Conservation (phyloP, 2,329 filamentous ascomycete species). For the Ceratocystis albifundus region DNA sequence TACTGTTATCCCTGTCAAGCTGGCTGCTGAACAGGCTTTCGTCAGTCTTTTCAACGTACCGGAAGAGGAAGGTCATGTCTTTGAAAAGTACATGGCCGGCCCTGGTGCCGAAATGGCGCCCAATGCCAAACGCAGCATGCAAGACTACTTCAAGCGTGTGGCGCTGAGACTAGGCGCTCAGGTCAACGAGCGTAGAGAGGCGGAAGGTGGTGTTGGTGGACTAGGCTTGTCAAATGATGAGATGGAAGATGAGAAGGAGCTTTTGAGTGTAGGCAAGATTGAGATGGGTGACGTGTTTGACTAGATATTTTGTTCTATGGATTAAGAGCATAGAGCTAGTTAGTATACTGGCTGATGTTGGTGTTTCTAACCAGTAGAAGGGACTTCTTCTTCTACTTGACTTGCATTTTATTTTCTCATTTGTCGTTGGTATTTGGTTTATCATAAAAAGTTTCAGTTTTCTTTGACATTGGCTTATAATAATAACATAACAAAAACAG, state of each 20-base stretch:
- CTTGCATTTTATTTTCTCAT: neutral
- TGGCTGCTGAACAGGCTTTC: constrained; percentile 90
- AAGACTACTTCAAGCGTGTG: constrained; percentile 94
- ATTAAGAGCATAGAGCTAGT: neutral
- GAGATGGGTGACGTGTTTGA: constrained; percentile 38
- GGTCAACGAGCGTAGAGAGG: constrained; percentile 77
- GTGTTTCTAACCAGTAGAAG: neutral
- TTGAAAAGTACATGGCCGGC: constrained; percentile 77
- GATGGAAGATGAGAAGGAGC: constrained; percentile 83
- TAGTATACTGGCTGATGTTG: neutral
- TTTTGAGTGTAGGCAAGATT: constrained; percentile 89
- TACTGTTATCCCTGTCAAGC: constrained; percentile 83
- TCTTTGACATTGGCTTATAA: neutral
- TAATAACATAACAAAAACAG: neutral
- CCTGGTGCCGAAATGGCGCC: constrained; percentile 54
- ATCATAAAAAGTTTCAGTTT: constrained; percentile 10
- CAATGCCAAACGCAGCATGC: constrained; percentile 75
- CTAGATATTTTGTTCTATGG: neutral
- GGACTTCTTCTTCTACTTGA: neutral
- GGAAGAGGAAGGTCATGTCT: constrained; percentile 72
- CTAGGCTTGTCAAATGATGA: constrained; percentile 83
- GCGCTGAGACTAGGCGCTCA: constrained; percentile 74
- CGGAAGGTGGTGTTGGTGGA: constrained; percentile 78
- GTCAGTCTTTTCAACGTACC: constrained; percentile 82
- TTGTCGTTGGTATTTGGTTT: neutral